phyloP scores from a whole-genome alignment of 495 filamentous ascomycete genomes.

The Podospora pseudoanserina region DNA sequence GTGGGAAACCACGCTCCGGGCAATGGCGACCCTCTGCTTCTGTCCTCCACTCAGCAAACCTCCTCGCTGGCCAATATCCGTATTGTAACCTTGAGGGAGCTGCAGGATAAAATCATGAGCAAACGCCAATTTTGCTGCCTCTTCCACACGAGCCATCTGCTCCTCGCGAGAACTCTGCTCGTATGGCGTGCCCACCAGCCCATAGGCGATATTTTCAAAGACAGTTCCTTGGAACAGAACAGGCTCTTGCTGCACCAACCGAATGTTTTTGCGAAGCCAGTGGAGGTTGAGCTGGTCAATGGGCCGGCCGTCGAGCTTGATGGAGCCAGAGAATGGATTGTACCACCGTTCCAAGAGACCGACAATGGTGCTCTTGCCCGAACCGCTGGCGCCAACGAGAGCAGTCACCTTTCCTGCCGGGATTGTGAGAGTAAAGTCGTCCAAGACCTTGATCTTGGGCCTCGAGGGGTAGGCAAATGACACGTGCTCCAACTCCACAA shows the following conservation, averaged over 20 bases:
- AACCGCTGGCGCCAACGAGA: conserved; percentile 53
- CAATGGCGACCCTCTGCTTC: conserved; percentile 61
- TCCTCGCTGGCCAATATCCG: conserved; percentile 50
- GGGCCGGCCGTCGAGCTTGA: conserved; percentile 53
- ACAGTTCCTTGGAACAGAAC: conserved; percentile 70
- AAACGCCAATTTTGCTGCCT: conserved; percentile 54
- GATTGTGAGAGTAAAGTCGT: conserved; percentile 68
- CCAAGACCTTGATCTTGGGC: conserved; percentile 75
- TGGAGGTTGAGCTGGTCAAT: conserved; percentile 53
- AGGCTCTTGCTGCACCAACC: conserved; percentile 65
- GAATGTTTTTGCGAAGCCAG: conserved; percentile 63
- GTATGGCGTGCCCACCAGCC: conserved; percentile 56
- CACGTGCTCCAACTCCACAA: conserved; percentile 71
- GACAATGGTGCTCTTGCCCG: conserved; percentile 87
- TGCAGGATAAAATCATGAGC: conserved; percentile 55
- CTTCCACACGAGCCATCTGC: conserved; percentile 50
- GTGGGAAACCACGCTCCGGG: conserved; percentile 62
- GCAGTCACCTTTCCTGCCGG: conserved; percentile 82
- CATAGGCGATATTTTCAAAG: conserved; percentile 59
- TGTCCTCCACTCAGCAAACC: conserved; percentile 49
- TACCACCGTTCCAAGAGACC: conserved; percentile 92
- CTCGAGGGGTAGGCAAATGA: conserved; percentile 89
- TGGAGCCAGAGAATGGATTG: conserved; percentile 52
- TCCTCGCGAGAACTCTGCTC: conserved; percentile 42
- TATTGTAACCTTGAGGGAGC: conserved; percentile 56